Evolutionary conservation across 495 filamentous ascomycete species (phyloP), one percentile per base, ranked within the genome.

Genomic region (Trichocladium uniseriatum): DNA sequence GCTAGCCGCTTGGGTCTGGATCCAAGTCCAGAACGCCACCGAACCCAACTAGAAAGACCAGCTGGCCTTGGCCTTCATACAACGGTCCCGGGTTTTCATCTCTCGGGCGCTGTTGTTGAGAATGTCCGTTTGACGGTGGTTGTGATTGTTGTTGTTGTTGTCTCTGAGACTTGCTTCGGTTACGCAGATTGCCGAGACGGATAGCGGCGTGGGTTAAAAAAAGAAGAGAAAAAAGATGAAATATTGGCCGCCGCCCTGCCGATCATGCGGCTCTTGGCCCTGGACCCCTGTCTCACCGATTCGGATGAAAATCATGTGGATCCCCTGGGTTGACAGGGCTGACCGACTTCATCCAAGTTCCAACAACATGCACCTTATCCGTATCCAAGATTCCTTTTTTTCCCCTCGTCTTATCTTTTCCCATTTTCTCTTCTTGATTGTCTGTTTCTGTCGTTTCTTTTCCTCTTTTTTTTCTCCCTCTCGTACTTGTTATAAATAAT

Each of bases 251-350:
- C 37, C 22, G 44, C 44, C 34, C 34, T 46, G 45, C 38, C 37
- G 45, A 48, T 48, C 37, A 48, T 48, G 45, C 36, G 45, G 45
- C 45, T 48, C 45, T 47, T 47, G 45, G 45, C 45, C 16, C 31
- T 43, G 21, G 21, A 38, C 29, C 47, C 47, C 32, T 49, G 47
- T 49, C 39, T 27, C 15, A 15, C 9, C 2, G 15, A 19, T 24
- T 43, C 20, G 31, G 47, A 37, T 19, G 39, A 43, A 18, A 37
- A 28, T 29, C 31, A 42, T 32, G 39, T 49, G 47, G 47, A 27
- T 27, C 24, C 24, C 8, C 8, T 27, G 24, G 8, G 4, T 27
- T 8, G 24, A 34, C 29, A 44, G 28, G 42, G 42, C 42, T 44
- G 42, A 44, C 10, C 24, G 24, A 34, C 14, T 10, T 13, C 31